Evolutionary conservation across 2,329 filamentous ascomycete species (phyloP).

Genomic region (Parasarocladium wereldwijsianum): DNA sequence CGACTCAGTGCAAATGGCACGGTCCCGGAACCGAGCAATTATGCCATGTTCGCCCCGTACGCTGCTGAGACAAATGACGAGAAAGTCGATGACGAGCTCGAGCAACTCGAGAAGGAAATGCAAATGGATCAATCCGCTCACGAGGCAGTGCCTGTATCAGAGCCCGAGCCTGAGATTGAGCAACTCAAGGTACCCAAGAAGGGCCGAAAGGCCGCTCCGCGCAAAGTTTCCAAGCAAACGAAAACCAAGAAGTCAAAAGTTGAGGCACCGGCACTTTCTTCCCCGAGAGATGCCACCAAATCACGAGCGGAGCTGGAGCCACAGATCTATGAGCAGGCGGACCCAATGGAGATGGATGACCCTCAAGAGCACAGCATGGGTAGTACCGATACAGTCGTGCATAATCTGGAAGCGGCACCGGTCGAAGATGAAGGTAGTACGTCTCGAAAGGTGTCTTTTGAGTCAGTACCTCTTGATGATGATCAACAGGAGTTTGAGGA

Average conservation of each 20-base stretch:
- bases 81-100: slow-evolving; percentile 35
- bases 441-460: slow-evolving; percentile 2
- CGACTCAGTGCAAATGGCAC: slow-evolving; percentile 17
- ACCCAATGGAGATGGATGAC: slow-evolving; percentile 6
- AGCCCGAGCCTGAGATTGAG: slow-evolving; percentile 7
- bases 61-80: slow-evolving; percentile 30
- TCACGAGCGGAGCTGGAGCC: slow-evolving; percentile 9
- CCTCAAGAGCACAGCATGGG: slow-evolving; percentile 23
- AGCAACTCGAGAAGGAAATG: slow-evolving; percentile 34
- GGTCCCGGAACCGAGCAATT: slow-evolving; percentile 20
- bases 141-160: slow-evolving; percentile 7
- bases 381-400: slow-evolving; percentile 27
- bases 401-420: slow-evolving; percentile 13
- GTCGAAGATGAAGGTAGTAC: neutral
- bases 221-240: slow-evolving; percentile 37
- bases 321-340: slow-evolving; percentile 10
- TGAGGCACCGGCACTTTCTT: slow-evolving; percentile 11
- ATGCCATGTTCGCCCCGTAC: slow-evolving; percentile 37
- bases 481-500: neutral
- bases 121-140: slow-evolving; percentile 14
- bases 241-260: slow-evolving; percentile 29
- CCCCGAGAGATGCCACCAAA: slow-evolving; percentile 4
- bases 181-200: slow-evolving; percentile 37
- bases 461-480: neutral
- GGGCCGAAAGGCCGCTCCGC: slow-evolving; percentile 34